phyloP scores from a whole-genome alignment of 2,329 filamentous ascomycete species.

The Furcasterigmium furcatum region DNA sequence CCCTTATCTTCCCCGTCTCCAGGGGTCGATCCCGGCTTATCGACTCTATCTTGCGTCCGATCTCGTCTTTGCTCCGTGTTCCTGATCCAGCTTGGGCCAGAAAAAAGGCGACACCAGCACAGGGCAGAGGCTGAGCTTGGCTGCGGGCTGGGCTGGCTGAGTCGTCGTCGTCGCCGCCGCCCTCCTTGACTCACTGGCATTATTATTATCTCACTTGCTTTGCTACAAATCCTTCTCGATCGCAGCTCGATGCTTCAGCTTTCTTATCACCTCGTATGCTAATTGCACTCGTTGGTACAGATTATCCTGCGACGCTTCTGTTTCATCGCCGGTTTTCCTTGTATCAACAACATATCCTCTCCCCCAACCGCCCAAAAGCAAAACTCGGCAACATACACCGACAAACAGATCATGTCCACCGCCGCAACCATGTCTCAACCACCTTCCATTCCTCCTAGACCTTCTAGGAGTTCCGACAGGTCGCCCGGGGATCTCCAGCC shows the following conservation, averaged over 20 bases:
- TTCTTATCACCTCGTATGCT: neutral
- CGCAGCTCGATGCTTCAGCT: too few relatives aligned
- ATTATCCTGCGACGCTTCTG: too few relatives aligned
- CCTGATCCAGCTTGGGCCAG: neutral
- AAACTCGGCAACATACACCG: slow-evolving; percentile 15
- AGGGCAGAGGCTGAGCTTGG: too few relatives aligned
- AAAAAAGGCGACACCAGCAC: too few relatives aligned
- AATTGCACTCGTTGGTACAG: neutral
- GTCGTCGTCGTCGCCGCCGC: too few relatives aligned
- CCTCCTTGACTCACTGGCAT: too few relatives aligned
- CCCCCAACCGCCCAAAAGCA: neutral
- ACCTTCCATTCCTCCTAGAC: slow-evolving; percentile 56
- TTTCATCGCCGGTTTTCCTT: neutral
- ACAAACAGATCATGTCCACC: slow-evolving; percentile 40
- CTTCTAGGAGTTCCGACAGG: slow-evolving; percentile 46
- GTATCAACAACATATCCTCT: slow-evolving; percentile 11
- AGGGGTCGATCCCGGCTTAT: too few relatives aligned
- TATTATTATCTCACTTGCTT: too few relatives aligned
- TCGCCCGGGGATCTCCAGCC: slow-evolving; percentile 45
- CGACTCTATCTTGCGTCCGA: neutral
- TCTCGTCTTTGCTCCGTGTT: neutral
- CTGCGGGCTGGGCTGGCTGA: too few relatives aligned
- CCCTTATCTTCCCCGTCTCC: neutral
- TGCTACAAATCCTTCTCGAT: too few relatives aligned
- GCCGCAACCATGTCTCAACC: slow-evolving; percentile 39